Conservation (phyloP, 371 early-diverging fungal genomes). For the Batrachochytrium dendrobatidis region DNA sequence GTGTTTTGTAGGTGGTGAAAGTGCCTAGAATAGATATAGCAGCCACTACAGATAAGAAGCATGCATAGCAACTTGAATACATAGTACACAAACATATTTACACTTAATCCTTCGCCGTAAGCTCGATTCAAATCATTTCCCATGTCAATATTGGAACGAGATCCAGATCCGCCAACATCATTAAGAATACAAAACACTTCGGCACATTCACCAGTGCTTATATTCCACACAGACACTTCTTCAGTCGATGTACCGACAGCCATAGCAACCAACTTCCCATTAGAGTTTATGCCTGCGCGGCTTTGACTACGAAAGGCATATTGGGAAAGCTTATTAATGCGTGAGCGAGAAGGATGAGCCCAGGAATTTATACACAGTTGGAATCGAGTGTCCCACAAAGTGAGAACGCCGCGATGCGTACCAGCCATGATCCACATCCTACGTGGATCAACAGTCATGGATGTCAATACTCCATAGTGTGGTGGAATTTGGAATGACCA, state of each 20-base stretch:
- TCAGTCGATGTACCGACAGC: conserved; percentile 40
- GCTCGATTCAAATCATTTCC: conserved; percentile 31
- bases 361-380: conserved; percentile 65
- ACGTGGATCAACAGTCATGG: conserved; percentile 58
- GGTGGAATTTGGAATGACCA: conserved; percentile 59
- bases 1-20: background rate
- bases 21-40: background rate
- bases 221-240: conserved; percentile 81
- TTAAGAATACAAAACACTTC: conserved; percentile 50
- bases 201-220: conserved; percentile 61
- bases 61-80: background rate
- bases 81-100: conserved; percentile 5
- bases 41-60: too few species aligned
- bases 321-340: conserved; percentile 54
- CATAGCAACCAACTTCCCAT: conserved; percentile 17
- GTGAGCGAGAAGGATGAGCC: conserved; percentile 67
- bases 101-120: conserved; percentile 39
- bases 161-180: background rate
- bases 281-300: conserved; percentile 12
- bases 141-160: conserved; percentile 7
- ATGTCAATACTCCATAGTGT: conserved; percentile 54
- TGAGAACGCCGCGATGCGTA: conserved; percentile 72
- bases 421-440: conserved; percentile 70
- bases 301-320: background rate
- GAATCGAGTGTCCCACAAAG: conserved; percentile 81